Conservation (phyloP, 257 asterid species). For the Solanum chmielewskii region DNA sequence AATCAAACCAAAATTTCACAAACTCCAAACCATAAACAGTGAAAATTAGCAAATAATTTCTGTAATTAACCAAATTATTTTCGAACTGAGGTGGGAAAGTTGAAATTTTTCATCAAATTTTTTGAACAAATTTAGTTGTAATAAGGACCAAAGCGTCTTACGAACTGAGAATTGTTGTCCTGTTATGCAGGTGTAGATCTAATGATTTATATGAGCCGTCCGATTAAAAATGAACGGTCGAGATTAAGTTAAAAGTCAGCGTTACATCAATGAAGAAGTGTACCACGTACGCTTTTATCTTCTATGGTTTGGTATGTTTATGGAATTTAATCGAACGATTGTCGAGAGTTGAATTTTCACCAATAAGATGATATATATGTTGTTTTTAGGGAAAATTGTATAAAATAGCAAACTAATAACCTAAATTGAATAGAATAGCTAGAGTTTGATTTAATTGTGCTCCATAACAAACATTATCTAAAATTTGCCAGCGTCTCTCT, state of each 20-base stretch:
- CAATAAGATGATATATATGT: background rate
- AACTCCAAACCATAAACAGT: background rate
- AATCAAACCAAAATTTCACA: background rate
- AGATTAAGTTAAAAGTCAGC: constrained; percentile 1
- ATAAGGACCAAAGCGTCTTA: constrained; percentile 21
- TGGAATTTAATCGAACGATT: background rate
- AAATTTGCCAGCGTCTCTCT: too few species aligned
- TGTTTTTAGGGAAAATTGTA: too few species aligned
- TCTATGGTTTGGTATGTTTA: background rate
- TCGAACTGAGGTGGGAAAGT: background rate
- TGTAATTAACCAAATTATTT: background rate
- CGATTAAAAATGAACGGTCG: constrained; percentile 5
- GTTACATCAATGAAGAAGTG: background rate
- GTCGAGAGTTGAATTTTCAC: too few species aligned
- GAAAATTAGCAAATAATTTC: background rate
- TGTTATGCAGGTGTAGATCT: constrained; percentile 9
- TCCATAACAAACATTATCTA: too few species aligned
- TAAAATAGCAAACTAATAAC: too few species aligned
- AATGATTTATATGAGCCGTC: background rate
- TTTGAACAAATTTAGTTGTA: background rate
- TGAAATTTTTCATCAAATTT: background rate
- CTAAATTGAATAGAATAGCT: too few species aligned
- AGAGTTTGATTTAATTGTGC: too few species aligned
- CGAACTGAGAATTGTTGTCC: constrained; percentile 1
- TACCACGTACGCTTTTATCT: background rate